phyloP scores from a whole-genome alignment of 371 early-diverging fungal species.

The Mortierella sp. region DNA sequence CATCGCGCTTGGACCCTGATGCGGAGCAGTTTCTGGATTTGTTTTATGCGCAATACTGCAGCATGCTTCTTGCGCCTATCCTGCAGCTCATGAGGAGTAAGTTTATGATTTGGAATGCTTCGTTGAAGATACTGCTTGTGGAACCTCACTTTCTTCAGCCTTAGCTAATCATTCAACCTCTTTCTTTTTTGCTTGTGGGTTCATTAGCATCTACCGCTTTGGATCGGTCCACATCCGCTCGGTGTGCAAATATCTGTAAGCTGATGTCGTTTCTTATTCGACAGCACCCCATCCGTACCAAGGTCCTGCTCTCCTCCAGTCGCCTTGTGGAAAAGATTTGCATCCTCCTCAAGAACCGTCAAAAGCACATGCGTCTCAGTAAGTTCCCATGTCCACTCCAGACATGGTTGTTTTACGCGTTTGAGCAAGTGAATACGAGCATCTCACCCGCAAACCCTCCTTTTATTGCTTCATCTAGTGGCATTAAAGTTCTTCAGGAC shows the following conservation, averaged over 20 bases:
- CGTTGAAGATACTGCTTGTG: neutral
- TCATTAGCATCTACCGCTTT: neutral
- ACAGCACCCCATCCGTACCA: neutral
- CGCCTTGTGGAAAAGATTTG: neutral
- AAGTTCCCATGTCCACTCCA: neutral
- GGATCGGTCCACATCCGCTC: neutral
- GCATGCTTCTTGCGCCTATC: neutral
- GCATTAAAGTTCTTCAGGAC: neutral
- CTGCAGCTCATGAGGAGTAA: neutral
- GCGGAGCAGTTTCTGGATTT: neutral
- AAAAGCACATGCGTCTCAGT: neutral
- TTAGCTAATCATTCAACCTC: neutral
- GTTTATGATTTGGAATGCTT: neutral
- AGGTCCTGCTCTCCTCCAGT: neutral
- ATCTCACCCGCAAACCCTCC: neutral
- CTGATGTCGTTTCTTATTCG: neutral
- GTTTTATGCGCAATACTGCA: neutral
- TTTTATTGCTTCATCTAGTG: neutral
- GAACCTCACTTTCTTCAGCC: neutral
- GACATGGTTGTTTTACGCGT: neutral
- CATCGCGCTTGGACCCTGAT: neutral
- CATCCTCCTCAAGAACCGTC: neutral
- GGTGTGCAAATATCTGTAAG: neutral
- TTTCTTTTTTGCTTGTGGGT: neutral
- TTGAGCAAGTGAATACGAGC: neutral